Evolutionary conservation across 139 green algal genomes (phyloP), one percentile per base, ranked within the genome.

Genomic region (Nannochloris sp.): DNA sequence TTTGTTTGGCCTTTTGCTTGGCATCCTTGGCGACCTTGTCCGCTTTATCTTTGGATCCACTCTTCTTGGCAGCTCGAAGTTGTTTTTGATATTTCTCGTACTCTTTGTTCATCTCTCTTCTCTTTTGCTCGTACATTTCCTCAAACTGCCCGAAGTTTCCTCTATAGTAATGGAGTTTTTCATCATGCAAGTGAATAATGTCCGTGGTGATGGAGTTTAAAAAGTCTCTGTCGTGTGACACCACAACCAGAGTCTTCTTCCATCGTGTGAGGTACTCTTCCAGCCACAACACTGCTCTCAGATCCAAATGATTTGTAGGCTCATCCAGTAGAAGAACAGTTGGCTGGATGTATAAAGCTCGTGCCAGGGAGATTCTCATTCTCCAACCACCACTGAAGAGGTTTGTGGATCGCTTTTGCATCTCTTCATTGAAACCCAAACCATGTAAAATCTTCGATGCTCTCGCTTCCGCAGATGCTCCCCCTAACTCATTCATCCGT

Each of bases 241-340:
- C 93, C 14, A 99, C 93, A 31, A 98, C 79, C 48, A 99, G 76
- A 49, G 94, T 99, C 85, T 99, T 99, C 84, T 99, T 99, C 12
- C 65, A 78, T 68, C 81, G 45, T 6, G 61, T 76, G 26, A 93
- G 63, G 56, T 93, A 93, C 71, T 91, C 86, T 67, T 94, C 87
- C 36, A 94, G 74, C 87, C 87, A 94, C 56, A 94, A 72, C 28
- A 89, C 87, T 10, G 91, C 91, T 28, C 91, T 65, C 65, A 99
- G 81, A 79, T 99, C 94, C 67, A 99, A 74, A 63, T 99, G 94
- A 78, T 99, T 99, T 44, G 94, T 99, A 23, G 94, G 94, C 82
- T 99, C 94, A 65, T 98, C 93, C 67, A 98, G 85, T 69, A 99
- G 79, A 69, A 98, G 82, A 67, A 99, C 81, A 16, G 94, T 98